Evolutionary conservation across 768 basidiomycete species (phyloP).

Genomic region (Leucocoprinus sp.): DNA sequence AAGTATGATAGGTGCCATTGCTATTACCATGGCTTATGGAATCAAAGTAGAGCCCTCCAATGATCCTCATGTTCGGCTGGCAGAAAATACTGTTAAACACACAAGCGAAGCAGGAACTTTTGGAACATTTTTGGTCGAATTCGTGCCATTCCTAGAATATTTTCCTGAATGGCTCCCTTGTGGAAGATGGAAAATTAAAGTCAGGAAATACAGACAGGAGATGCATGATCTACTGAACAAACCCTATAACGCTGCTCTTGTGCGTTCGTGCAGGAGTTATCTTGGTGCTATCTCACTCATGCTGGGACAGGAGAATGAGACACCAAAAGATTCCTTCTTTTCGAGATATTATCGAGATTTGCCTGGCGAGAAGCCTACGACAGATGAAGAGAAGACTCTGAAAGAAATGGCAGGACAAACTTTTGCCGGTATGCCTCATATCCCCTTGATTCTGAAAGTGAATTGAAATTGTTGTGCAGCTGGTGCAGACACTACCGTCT

Average conservation of each 20-base stretch:
- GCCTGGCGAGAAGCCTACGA: constrained; percentile 9
- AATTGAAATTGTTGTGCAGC: not conserved
- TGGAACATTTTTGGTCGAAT: constrained; percentile 17
- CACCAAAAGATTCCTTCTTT: constrained; percentile 12
- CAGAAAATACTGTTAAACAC: not conserved
- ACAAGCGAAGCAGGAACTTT: constrained; percentile 1
- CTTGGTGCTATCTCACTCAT: not conserved
- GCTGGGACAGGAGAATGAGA: constrained; percentile 11
- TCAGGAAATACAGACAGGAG: constrained; percentile 10
- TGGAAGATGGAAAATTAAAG: constrained; percentile 33
- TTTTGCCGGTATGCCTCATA: constrained; percentile 13
- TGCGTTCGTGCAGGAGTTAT: constrained; percentile 9
- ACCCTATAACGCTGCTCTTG: constrained; percentile 18
- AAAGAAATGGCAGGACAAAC: constrained; percentile 14
- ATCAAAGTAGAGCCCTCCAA: constrained; percentile 5
- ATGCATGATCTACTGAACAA: constrained; percentile 16
- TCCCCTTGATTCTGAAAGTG: not conserved
- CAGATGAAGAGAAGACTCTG: constrained; percentile 9
- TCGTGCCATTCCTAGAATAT: constrained; percentile 24
- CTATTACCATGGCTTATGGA: constrained; percentile 8
- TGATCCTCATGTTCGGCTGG: constrained; percentile 7
- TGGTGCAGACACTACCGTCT: constrained; percentile 10
- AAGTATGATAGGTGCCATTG: constrained; percentile 11
- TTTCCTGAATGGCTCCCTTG: constrained; percentile 43
- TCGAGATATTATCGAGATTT: constrained; percentile 13